A percentile compares a stretch with the other conserved stretches of the same genome.
These are phyloP conservation scores for Didymella keratinophila DNA, from an alignment of 2,329 filamentous ascomycete genomes.

Conservation along the genomic window DNA sequence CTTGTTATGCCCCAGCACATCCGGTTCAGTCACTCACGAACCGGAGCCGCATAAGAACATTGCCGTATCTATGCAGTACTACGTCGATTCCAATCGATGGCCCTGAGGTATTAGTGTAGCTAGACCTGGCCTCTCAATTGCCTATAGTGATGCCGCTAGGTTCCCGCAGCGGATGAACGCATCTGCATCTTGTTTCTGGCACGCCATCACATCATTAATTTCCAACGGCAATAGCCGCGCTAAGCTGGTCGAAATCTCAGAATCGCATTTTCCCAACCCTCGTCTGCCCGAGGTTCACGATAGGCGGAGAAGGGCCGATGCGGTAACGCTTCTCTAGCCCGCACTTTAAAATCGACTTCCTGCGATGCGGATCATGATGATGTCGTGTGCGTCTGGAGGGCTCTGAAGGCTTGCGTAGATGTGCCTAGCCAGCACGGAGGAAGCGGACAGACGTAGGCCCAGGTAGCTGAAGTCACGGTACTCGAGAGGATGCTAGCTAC, in stretches of 20 bases:
- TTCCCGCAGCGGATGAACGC: slow-evolving; percentile 6
- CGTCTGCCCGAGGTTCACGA: slow-evolving; percentile 8
- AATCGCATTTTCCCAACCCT: slow-evolving; percentile 3
- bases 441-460: slow-evolving; percentile 7
- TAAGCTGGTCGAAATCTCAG: slow-evolving; percentile 2
- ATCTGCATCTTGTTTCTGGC: background rate
- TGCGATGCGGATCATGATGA: slow-evolving; percentile 8
- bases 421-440: background rate
- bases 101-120: background rate
- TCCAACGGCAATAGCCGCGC: slow-evolving; percentile 3
- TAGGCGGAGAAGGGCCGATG: slow-evolving; percentile 15
- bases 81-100: background rate
- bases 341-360: slow-evolving; percentile 13
- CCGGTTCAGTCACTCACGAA: background rate
- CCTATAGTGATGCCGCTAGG: background rate
- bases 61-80: background rate
- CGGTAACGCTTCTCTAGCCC: slow-evolving; percentile 12
- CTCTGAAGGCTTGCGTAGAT: slow-evolving; percentile 8
- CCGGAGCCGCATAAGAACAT: background rate
- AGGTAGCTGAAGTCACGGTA: background rate
- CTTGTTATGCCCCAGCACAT: slow-evolving; percentile 4
- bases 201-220: slow-evolving; percentile 6
- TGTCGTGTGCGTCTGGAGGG: slow-evolving; percentile 14
- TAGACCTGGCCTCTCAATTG: background rate
- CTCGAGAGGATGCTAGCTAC: slow-evolving; percentile 6